A percentile compares a stretch with the other conserved stretches of the same genome.
phyloP scores from a whole-genome alignment of 164 flowering plant genomes.

The Vitis cinerea region DNA sequence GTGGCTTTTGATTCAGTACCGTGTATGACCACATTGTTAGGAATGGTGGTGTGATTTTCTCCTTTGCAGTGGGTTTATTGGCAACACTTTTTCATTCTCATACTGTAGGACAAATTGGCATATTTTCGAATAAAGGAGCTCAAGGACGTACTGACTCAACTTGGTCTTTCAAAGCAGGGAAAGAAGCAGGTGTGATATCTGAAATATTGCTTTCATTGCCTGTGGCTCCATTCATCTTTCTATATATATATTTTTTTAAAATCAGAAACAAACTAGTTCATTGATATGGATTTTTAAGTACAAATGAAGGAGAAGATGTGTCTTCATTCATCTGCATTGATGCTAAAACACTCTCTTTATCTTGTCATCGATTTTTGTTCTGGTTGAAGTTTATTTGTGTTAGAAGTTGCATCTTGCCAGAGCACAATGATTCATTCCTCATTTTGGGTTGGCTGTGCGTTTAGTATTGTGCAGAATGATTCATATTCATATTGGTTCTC shows the following conservation, averaged over 20 bases:
- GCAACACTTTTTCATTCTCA: neutral
- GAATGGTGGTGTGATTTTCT: neutral
- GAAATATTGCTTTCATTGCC: neutral
- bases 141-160: conserved; percentile 56
- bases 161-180: conserved; percentile 89
- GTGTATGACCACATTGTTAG: too few species aligned
- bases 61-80: neutral
- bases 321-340: too few species aligned
- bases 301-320: too few species aligned
- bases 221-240: neutral
- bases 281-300: neutral
- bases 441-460: too few species aligned
- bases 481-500: too few species aligned
- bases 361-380: too few species aligned
- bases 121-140: conserved; percentile 57
- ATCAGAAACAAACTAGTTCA: neutral
- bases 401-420: too few species aligned
- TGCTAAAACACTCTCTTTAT: too few species aligned
- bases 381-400: too few species aligned
- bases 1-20: too few species aligned
- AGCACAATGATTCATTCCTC: too few species aligned
- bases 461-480: too few species aligned
- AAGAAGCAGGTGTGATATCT: conserved; percentile 67
- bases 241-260: neutral
- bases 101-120: conserved; percentile 48